Evolutionary conservation across 768 basidiomycete species (phyloP), one percentile per base, ranked within the genome.

Genomic region (Symmetrospora coprosmae): DNA sequence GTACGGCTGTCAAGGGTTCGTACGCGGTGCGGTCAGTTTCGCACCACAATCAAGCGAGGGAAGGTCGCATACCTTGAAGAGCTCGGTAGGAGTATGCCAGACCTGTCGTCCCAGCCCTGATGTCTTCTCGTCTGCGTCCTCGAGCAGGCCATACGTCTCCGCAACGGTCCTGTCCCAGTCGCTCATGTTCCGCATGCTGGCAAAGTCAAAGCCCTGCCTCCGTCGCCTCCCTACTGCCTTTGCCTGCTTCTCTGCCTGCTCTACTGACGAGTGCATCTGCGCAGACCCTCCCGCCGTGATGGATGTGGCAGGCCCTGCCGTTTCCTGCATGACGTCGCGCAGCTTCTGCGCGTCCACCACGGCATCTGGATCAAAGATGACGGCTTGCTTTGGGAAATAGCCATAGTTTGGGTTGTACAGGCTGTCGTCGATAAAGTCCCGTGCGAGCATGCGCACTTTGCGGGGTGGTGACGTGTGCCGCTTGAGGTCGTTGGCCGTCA

Each of bases 1-100:
- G 79, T 84, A 87, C 11, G 92, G 94, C 92, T 99, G 58, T 37
- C n/a, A 7, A 43, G 28, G 6, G 40, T n/a, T n/a, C n/a, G n/a
- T n/a, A n/a, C n/a, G n/a, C n/a, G 6, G 13, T 19, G 4, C n/a
- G n/a, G 31, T 33, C 25, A 33, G 21, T 49, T 4, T 28, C 14
- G n/a, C n/a, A n/a, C n/a, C 21, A 47, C 9, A 30, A 61, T n/a
- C 43, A 56, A 17, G 11, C 7, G 49, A 66, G 33, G 31, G 49
- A 25, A 38, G 43, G 31, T 30, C 8, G 71, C 78, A 50, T 68
- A 91, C 94, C 81, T 91, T 89, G 78, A 99, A 96, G 30, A 99
- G 73, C 70, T 97, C 94, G 0, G 89, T 92, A 0, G 94, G 94
- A 1, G 94, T 99, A 73, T 99, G 94, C 94, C 94, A 99, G 53